Percentiles rank a stretch among this genome's conserved stretches.
Evolutionary conservation across 805 yeast species (phyloP).

Genomic region (Starmerella potacharoeniae): DNA sequence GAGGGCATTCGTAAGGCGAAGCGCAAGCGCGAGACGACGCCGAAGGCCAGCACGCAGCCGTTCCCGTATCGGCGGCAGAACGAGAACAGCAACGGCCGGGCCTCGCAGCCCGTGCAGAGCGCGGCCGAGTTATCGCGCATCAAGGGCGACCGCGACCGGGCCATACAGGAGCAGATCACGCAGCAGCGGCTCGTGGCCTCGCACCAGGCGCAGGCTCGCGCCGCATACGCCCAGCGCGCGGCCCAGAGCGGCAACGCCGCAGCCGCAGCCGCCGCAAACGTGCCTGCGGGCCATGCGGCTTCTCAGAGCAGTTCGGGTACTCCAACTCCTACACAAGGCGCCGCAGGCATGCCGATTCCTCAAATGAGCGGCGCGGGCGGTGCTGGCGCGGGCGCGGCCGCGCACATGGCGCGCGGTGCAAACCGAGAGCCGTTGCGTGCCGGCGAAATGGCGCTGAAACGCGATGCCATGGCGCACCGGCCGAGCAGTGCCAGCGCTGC

Average conservation of each 20-base stretch:
- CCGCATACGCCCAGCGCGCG: neutral
- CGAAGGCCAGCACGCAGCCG: constrained; percentile 37
- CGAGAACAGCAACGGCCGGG: neutral
- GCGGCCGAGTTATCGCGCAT: constrained; percentile 76
- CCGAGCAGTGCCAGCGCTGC: neutral
- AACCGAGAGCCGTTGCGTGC: neutral
- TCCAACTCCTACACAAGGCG: neutral
- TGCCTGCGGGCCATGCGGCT: neutral
- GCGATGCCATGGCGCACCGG: neutral
- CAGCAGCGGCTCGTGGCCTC: constrained; percentile 22
- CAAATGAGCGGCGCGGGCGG: neutral
- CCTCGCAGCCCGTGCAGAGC: constrained; percentile 28
- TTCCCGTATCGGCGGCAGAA: constrained; percentile 14
- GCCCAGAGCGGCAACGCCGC: neutral
- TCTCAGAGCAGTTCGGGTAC: neutral
- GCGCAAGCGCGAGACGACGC: constrained; percentile 74
- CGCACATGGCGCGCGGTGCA: neutral
- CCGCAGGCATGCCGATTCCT: neutral
- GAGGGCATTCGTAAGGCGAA: constrained; percentile 86
- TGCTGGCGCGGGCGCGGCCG: neutral
- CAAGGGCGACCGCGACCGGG: constrained; percentile 77
- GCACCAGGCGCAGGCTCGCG: constrained; percentile 5
- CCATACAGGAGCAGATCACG: constrained; percentile 50
- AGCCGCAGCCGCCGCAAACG: neutral
- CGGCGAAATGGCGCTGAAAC: neutral